Percentiles rank a stretch among this genome's conserved stretches.
These are phyloP conservation scores for Rehmannia glutinosa DNA, from an alignment of 257 asterid genomes.

Conservation along the genomic window DNA sequence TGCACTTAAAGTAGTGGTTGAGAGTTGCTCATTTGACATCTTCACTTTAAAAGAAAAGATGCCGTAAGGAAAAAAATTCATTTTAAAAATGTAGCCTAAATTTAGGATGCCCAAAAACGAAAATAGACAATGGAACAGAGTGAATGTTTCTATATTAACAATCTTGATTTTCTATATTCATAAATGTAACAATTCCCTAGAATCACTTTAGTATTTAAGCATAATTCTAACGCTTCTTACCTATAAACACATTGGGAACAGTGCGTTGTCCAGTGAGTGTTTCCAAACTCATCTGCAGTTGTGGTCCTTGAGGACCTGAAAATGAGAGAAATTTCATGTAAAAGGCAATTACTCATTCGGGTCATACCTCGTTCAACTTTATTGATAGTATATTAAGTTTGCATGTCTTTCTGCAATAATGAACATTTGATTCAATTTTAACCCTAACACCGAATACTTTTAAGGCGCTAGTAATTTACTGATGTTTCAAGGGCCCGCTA, in stretches of 20 bases:
- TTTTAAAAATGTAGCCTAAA: not conserved
- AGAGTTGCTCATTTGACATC: not conserved
- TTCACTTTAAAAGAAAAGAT: too few relatives aligned
- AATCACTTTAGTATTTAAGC: too few relatives aligned
- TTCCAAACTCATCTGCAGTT: conserved; percentile 72
- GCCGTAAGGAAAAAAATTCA: too few relatives aligned
- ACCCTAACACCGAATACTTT: not conserved
- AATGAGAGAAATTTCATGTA: not conserved
- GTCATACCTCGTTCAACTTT: not conserved
- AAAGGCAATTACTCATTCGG: not conserved
- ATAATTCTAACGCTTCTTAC: conserved; percentile 39
- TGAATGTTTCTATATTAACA: too few relatives aligned
- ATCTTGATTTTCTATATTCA: too few relatives aligned
- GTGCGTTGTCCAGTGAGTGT: conserved; percentile 86
- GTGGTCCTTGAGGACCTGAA: conserved; percentile 83
- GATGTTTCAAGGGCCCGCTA: not conserved
- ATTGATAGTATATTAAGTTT: too few relatives aligned
- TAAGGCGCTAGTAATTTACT: not conserved
- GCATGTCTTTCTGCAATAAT: too few relatives aligned
- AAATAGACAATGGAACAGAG: not conserved
- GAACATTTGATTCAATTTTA: not conserved
- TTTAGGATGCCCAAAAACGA: not conserved
- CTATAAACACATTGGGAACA: conserved; percentile 94
- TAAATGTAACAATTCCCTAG: not conserved
- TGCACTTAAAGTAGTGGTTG: too few relatives aligned